Evolutionary conservation across 2,329 filamentous ascomycete genomes (phyloP), one percentile per base, ranked within the genome.

Genomic region (Fusarium sp.): DNA sequence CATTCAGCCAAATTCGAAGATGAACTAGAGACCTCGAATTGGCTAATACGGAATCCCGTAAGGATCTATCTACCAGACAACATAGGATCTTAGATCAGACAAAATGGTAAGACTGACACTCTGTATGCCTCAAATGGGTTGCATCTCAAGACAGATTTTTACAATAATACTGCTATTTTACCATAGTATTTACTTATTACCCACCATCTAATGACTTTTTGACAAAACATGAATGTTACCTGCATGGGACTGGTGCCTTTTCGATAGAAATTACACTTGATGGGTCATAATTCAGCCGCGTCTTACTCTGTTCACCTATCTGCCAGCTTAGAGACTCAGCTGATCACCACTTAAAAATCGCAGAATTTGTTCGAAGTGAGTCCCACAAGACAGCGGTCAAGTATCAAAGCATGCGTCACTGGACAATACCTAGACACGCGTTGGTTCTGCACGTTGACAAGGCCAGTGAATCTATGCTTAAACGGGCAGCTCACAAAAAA

Each of bases 401-500:
- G 24, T 22, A 35, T 28, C 24, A 28, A 44, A 28, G 39, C 17
- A 48, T 73, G 47, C 64, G 72, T 74, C 72, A 74, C 53, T 55
- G 14, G 42, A 35, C 6, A 59, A 24, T 35, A 30, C 20, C 45
- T 48, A 62, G 53, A 44, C 61, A 61, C 63, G 44, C 54, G 53
- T 69, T 66, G 48, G 8, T 48, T 28, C 58, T 74, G 63, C 56
- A 69, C 5, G 42, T 55, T 50, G 41, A 72, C 35, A 42, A 56
- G 22, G 3, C 45, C 24, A 41, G 38, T 26, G 41, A 44, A 50
- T 62, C 64, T 72, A 76, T 74, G 59, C 74, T 75, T 30, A 68
- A 76, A 77, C 17, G 48, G 74, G 74, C 56, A 76, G 64, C 58
- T 74, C 47, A 50, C 22, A 54, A 55, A 48, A 58, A 48, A 41